Conservation (phyloP, 164 flowering plant species). For the Piper longum region DNA sequence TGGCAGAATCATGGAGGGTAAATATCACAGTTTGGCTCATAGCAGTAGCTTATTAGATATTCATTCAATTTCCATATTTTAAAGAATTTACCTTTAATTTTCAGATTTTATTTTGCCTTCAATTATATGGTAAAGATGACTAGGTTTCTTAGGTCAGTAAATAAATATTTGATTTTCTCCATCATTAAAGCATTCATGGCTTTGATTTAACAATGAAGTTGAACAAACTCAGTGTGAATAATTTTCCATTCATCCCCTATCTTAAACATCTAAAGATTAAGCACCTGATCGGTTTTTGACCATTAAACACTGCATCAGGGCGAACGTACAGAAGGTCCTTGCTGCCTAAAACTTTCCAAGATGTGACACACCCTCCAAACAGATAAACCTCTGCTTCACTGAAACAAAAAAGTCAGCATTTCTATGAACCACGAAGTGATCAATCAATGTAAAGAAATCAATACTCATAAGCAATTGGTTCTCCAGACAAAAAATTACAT, state of each 20-base stretch:
- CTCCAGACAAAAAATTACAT: too few relatives aligned
- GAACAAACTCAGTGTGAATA: background rate
- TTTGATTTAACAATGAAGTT: background rate
- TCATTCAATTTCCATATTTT: too few relatives aligned
- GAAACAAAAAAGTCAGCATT: constrained; percentile 8
- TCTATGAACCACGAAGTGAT: background rate
- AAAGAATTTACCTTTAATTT: too few relatives aligned
- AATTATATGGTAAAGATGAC: background rate
- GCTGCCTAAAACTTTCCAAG: constrained; percentile 68
- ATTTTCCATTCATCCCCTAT: background rate
- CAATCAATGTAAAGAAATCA: background rate
- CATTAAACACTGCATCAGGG: constrained; percentile 89
- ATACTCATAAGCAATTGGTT: background rate
- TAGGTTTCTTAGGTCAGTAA: background rate
- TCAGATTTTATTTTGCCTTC: too few relatives aligned
- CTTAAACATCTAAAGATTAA: background rate
- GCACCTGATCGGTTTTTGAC: constrained; percentile 92
- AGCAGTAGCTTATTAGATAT: too few relatives aligned
- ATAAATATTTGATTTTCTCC: background rate
- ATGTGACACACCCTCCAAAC: constrained; percentile 83
- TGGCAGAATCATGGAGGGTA: too few relatives aligned
- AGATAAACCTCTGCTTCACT: constrained; percentile 84
- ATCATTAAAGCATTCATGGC: background rate
- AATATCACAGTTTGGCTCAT: too few relatives aligned
- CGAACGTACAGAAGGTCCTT: constrained; percentile 87